These are phyloP conservation scores for Rhynchospora breviuscula DNA, from an alignment of 176 grass and related monocot genomes.

Conservation along the genomic window DNA sequence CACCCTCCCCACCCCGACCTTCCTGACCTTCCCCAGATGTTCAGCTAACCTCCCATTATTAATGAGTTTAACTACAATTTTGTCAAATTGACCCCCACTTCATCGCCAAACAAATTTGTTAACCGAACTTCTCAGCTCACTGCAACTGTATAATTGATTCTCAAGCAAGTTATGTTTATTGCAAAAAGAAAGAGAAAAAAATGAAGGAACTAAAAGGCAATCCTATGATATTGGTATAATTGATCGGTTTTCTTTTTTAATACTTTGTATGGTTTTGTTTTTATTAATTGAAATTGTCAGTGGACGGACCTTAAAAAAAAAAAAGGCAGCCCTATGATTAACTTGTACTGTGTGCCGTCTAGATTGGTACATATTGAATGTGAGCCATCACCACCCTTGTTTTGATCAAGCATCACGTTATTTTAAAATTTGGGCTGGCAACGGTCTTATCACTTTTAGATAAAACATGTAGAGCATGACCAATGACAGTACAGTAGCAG, in stretches of 20 bases:
- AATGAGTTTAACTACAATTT: background rate
- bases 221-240: too few relatives aligned
- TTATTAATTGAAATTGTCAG: too few relatives aligned
- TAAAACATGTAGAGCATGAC: background rate
- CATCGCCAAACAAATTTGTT: background rate
- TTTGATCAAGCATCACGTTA: background rate
- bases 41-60: background rate
- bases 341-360: background rate
- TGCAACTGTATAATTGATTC: background rate
- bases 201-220: background rate
- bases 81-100: background rate
- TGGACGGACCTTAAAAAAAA: too few relatives aligned
- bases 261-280: too few relatives aligned
- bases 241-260: too few relatives aligned
- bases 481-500: background rate
- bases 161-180: background rate
- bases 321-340: background rate
- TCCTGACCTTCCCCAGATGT: background rate
- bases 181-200: background rate
- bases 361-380: background rate
- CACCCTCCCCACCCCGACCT: background rate
- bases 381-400: background rate
- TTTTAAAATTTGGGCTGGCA: background rate
- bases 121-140: background rate
- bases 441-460: background rate